phyloP scores from a whole-genome alignment of 2,329 filamentous ascomycete genomes.

The Didymella sp. region DNA sequence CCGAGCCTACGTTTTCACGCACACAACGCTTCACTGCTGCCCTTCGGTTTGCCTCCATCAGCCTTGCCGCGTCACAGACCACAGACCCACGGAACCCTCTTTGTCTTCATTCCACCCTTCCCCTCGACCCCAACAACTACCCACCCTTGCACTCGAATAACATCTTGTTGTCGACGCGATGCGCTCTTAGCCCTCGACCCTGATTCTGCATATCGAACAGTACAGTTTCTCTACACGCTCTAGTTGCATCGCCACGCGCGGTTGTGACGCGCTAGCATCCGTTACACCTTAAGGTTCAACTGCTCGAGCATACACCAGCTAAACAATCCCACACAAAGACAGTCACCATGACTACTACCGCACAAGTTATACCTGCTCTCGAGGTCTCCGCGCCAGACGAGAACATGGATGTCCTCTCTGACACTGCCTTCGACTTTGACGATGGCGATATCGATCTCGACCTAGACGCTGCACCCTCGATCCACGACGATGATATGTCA shows the following conservation, averaged over 20 bases:
- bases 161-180: slow-evolving; percentile 2
- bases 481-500: slow-evolving; percentile 59
- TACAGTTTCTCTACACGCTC: neutral
- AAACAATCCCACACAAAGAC: neutral
- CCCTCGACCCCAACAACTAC: neutral
- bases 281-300: slow-evolving; percentile 12
- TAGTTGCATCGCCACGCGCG: slow-evolving; percentile 1
- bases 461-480: slow-evolving; percentile 42
- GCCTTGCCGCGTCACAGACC: slow-evolving; percentile 10
- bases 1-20: no score
- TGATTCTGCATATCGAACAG: slow-evolving; percentile 1
- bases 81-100: slow-evolving; percentile 1
- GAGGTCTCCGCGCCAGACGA: slow-evolving; percentile 53
- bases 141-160: neutral
- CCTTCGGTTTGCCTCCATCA: neutral
- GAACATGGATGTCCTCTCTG: slow-evolving; percentile 64
- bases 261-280: slow-evolving; percentile 28
- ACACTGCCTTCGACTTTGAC: slow-evolving; percentile 53
- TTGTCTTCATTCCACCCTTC: slow-evolving; percentile 5
- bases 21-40: neutral
- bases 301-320: neutral
- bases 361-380: slow-evolving; percentile 31
- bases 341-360: slow-evolving; percentile 34
- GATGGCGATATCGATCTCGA: slow-evolving; percentile 69
- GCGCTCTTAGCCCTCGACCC: slow-evolving; percentile 1